Percentiles rank a stretch among this genome's conserved stretches.
Conservation (phyloP, 148 eudicot species). For the Rhododendron williamsianum region DNA sequence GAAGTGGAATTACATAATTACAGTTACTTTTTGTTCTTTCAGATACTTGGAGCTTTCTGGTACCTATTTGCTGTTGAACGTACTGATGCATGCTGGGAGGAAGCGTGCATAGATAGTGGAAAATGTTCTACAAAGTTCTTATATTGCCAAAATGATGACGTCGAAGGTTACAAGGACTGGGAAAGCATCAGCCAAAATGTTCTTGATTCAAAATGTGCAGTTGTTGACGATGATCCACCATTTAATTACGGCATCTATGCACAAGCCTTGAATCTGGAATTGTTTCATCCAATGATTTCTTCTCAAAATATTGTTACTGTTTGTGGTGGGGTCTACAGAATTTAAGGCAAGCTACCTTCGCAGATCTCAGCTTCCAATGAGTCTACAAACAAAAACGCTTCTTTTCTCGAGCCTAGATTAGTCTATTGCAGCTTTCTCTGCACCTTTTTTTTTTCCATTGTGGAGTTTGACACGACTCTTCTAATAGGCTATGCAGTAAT, state of each 20-base stretch:
- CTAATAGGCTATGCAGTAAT: neutral
- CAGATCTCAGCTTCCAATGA: neutral
- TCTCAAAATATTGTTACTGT: conserved; percentile 57
- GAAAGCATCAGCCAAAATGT: conserved; percentile 14
- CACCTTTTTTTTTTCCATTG: neutral
- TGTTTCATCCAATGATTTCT: conserved; percentile 32
- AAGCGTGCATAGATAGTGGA: conserved; percentile 28
- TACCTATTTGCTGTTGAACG: conserved; percentile 60
- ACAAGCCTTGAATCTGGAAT: conserved; percentile 38
- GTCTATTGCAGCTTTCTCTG: neutral
- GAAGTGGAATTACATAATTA: neutral
- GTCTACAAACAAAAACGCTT: neutral
- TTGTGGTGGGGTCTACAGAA: conserved; percentile 74
- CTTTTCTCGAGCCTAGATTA: neutral
- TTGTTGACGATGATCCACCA: conserved; percentile 10
- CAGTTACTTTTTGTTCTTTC: conserved; percentile 8
- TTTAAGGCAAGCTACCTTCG: conserved; percentile 36
- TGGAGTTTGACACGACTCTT: neutral
- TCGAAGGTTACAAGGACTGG: conserved; percentile 32
- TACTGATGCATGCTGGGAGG: conserved; percentile 46
- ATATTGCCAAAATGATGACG: conserved; percentile 33
- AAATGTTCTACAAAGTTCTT: conserved; percentile 30
- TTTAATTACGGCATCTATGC: conserved; percentile 55
- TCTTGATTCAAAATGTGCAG: conserved; percentile 31
- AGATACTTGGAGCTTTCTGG: conserved; percentile 71